These are phyloP conservation scores for Monosporascus sp. DNA, from an alignment of 2,329 filamentous ascomycete genomes.

Conservation along the genomic window DNA sequence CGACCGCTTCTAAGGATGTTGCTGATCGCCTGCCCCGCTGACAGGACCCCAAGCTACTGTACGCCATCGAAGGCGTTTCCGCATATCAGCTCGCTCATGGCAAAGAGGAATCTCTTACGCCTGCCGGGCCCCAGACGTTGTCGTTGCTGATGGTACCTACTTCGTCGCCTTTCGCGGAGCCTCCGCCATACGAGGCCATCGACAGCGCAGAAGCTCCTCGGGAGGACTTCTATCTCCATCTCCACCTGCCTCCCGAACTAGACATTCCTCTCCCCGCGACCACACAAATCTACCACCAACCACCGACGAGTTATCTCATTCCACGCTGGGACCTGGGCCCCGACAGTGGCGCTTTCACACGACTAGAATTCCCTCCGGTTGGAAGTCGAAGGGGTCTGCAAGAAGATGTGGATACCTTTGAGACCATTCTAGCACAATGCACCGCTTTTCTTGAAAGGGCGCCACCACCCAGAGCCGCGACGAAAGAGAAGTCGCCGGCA, in stretches of 20 bases:
- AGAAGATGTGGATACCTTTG: conserved; percentile 92
- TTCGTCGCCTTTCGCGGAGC: conserved; percentile 62
- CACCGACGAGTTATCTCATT: conserved; percentile 86
- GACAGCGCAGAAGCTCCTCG: conserved; percentile 49
- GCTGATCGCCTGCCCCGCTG: conserved; percentile 5
- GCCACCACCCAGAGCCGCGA: conserved; percentile 48
- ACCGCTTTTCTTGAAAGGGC: conserved; percentile 90
- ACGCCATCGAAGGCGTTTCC: conserved; percentile 76
- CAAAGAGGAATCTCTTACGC: conserved; percentile 74
- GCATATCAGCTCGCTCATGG: conserved; percentile 91
- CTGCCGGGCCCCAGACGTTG: conserved; percentile 81
- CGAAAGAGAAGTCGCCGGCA: conserved; percentile 20
- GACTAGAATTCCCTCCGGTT: conserved; percentile 79
- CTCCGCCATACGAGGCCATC: conserved; percentile 45
- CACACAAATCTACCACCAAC: conserved; percentile 95
- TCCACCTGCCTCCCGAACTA: conserved; percentile 90
- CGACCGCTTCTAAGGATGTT: not conserved
- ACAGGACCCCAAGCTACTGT: conserved; percentile 61
- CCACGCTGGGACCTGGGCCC: conserved; percentile 91
- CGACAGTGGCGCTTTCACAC: conserved; percentile 83
- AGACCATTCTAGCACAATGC: conserved; percentile 96
- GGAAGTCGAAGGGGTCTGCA: conserved; percentile 71
- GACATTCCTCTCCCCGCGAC: conserved; percentile 90
- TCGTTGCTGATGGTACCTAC: conserved; percentile 96
- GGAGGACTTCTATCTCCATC: conserved; percentile 94